Evolutionary conservation across 179 eudicot genomes (phyloP), one percentile per base, ranked within the genome.

Genomic region (Sideroxylon spinosum): DNA sequence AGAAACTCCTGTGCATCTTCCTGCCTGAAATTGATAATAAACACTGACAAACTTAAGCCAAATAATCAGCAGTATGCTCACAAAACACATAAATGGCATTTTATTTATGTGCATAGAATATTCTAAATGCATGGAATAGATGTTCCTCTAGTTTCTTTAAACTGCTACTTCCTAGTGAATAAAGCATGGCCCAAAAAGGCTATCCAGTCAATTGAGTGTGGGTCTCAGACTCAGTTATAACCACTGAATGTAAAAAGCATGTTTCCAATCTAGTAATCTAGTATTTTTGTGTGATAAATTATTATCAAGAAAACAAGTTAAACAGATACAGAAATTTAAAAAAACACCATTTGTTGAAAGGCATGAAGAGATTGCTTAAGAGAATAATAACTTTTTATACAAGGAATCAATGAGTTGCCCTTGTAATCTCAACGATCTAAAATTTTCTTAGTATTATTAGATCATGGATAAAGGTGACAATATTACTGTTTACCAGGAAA

Each of bases 1-100:
- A 94, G 82, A 77, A 94, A 93, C 77, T 94, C 98, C 75, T 94
- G 98, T 28, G 97, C 98, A 88, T 94, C 98, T 86, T 94, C 98
- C 87, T 94, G 97, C 85, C 98, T 94, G 88, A 50, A 78, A 70
- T 74, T 25, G 17, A 79, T 14, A 62, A 48, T 7, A n/a, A 48
- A 71, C 37, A 20, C 16, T 11, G 37, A 20, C 61, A 63, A 55
- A 26, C 28, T 46, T 53, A 37, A 32, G 29, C 53, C 53, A 28
- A 74, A 57, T 48, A 76, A 74, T n/a, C 61, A 66, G 12, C 48
- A 8, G 17, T 63, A 48, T 25, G 25, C 50, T 65, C 23, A 48
- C 26, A 19, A 32, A 61, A 22, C 22, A 16, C 49, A 55, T 37
- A 69, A 12, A 12, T 16, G 12, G 4, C 28, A 4, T 55, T 56